Conservation (phyloP, 495 filamentous ascomycete species). For the Patellaria atrata region DNA sequence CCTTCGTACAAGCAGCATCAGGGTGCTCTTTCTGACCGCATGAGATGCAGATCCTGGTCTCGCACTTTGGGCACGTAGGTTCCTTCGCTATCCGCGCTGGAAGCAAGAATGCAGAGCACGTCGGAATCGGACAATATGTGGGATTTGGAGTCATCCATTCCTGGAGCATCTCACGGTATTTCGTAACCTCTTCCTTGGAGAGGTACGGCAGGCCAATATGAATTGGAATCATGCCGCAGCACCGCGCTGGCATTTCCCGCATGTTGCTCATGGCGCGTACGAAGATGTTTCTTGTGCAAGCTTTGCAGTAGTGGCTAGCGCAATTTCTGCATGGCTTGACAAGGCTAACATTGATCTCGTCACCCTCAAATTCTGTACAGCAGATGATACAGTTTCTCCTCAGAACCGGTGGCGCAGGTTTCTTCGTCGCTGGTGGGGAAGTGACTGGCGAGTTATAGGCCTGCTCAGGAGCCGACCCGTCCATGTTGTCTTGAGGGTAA, state of each 20-base stretch:
- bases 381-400: slow-evolving; percentile 16
- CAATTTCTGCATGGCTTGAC: slow-evolving; percentile 19
- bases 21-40: slow-evolving; percentile 19
- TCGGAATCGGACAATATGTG: slow-evolving; percentile 23
- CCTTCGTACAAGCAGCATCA: slow-evolving; percentile 10
- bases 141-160: slow-evolving; percentile 24
- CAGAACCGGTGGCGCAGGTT: too few relatives aligned
- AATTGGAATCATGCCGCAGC: slow-evolving; percentile 20
- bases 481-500: too few relatives aligned
- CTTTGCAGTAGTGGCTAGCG: slow-evolving; percentile 16
- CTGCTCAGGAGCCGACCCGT: too few relatives aligned
- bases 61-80: slow-evolving; percentile 18
- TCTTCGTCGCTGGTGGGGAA: too few relatives aligned
- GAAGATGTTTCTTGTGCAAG: slow-evolving; percentile 23
- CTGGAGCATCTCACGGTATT: slow-evolving; percentile 21
- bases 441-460: too few relatives aligned
- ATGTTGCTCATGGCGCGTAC: slow-evolving; percentile 15
- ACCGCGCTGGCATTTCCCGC: slow-evolving; percentile 22
- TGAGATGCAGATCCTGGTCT: slow-evolving; percentile 14
- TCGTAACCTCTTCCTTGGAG: slow-evolving; percentile 7
- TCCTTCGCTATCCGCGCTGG: slow-evolving; percentile 1
- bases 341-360: background rate
- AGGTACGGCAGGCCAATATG: slow-evolving; percentile 15
- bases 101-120: slow-evolving; percentile 22
- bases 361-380: slow-evolving; percentile 7